phyloP scores from a whole-genome alignment of 192 early-diverging fungal genomes.

The Backusella tarrabulga region DNA sequence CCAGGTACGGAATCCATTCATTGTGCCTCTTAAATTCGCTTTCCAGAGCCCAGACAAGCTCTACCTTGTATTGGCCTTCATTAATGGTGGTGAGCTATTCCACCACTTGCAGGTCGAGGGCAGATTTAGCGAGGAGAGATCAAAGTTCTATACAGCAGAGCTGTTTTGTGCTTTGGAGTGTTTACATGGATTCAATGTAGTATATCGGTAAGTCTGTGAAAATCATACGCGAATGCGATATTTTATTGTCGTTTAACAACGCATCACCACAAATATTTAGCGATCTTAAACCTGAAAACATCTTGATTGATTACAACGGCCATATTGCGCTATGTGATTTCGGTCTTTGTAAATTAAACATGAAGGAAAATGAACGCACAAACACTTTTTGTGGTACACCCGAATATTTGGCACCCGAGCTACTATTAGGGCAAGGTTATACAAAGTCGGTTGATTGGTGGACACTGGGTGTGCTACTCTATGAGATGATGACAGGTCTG shows the following conservation, averaged over 20 bases:
- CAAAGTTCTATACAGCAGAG: conserved; percentile 94
- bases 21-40: conserved; percentile 90
- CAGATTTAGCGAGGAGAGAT: conserved; percentile 81
- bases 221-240: neutral
- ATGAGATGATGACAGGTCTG: conserved; percentile 85
- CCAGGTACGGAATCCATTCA: conserved; percentile 89
- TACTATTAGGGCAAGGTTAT: conserved; percentile 84
- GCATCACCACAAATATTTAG: conserved; percentile 33
- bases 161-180: conserved; percentile 89
- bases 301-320: conserved; percentile 89
- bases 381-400: conserved; percentile 97
- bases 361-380: conserved; percentile 90
- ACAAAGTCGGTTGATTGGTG: conserved; percentile 97
- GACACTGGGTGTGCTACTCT: conserved; percentile 90
- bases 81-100: conserved; percentile 97
- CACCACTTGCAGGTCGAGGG: conserved; percentile 90
- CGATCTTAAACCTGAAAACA: conserved; percentile 96
- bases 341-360: conserved; percentile 92
- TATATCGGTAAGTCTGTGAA: conserved; percentile 61
- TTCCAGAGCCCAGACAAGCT: conserved; percentile 95
- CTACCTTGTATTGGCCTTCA: conserved; percentile 92
- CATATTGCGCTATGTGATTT: conserved; percentile 96
- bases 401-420: conserved; percentile 94
- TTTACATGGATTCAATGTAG: conserved; percentile 88
- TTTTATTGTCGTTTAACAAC: neutral